Conservation (phyloP, 139 green algal genomes). For the Chlamydomonas applanata region DNA sequence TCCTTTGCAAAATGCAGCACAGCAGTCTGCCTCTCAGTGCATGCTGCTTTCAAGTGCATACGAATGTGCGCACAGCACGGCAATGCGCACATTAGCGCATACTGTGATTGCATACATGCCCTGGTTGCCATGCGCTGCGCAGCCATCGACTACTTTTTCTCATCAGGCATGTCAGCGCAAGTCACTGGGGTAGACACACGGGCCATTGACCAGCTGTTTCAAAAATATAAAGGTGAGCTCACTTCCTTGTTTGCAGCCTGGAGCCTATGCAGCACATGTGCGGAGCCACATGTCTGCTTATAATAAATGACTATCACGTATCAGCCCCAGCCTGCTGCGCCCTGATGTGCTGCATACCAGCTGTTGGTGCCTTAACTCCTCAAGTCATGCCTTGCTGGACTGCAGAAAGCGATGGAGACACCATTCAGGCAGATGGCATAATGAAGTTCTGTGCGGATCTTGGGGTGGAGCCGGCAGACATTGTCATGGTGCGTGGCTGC, state of each 20-base stretch:
- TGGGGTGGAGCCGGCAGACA: slow-evolving; percentile 74
- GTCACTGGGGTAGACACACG: slow-evolving; percentile 22
- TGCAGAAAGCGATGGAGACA: slow-evolving; percentile 44
- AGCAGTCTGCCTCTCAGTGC: no score
- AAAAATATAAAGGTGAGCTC: slow-evolving; percentile 51
- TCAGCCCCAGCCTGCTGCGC: no score
- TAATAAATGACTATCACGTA: no score
- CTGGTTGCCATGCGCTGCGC: neutral
- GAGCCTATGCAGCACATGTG: neutral
- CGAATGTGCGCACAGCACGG: no score
- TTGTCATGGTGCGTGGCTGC: slow-evolving; percentile 58
- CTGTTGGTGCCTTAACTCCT: slow-evolving; percentile 1
- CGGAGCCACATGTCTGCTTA: no score
- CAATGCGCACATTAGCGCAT: no score
- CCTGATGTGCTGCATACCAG: neutral
- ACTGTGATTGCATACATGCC: no score
- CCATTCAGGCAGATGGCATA: slow-evolving; percentile 73
- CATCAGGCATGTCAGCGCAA: slow-evolving; percentile 16
- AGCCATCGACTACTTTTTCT: slow-evolving; percentile 54
- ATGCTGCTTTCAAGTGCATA: no score
- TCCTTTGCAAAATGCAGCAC: no score
- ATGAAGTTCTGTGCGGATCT: slow-evolving; percentile 76
- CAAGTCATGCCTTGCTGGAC: no score
- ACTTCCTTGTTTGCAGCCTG: neutral
- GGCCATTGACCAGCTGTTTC: slow-evolving; percentile 41